phyloP scores from a whole-genome alignment of 2,329 filamentous ascomycete species.

The Trichophyton benhamiae region DNA sequence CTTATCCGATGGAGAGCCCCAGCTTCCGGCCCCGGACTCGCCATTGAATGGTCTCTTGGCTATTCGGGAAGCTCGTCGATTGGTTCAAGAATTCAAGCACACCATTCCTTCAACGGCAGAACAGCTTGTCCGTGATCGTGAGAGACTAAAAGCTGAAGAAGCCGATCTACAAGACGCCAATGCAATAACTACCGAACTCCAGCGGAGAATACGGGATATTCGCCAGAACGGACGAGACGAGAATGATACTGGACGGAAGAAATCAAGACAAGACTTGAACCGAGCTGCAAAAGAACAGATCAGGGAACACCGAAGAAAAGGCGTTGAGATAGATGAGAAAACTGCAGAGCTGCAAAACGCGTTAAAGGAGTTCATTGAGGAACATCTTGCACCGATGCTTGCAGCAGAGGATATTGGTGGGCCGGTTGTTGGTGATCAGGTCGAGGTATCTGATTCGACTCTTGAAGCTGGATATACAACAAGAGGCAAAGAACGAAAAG shows the following conservation, averaged over 20 bases:
- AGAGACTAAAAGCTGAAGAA: slow-evolving; percentile 35
- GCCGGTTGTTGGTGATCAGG: slow-evolving; percentile 63
- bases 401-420: slow-evolving; percentile 75
- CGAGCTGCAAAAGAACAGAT: slow-evolving; percentile 53
- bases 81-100: slow-evolving; percentile 51
- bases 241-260: slow-evolving; percentile 27
- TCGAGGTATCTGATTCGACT: slow-evolving; percentile 48
- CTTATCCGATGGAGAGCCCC: slow-evolving; percentile 46
- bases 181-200: slow-evolving; percentile 36
- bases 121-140: slow-evolving; percentile 28
- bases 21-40: slow-evolving; percentile 55
- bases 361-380: slow-evolving; percentile 58
- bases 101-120: slow-evolving; percentile 40
- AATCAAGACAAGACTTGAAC: slow-evolving; percentile 42
- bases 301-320: slow-evolving; percentile 47
- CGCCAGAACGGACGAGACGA: slow-evolving; percentile 40
- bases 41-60: slow-evolving; percentile 60
- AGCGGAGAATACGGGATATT: slow-evolving; percentile 48
- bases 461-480: slow-evolving; percentile 43
- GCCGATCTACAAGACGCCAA: slow-evolving; percentile 37
- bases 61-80: slow-evolving; percentile 52
- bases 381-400: slow-evolving; percentile 59
- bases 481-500: slow-evolving; percentile 40
- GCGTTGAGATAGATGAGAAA: slow-evolving; percentile 48
- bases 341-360: slow-evolving; percentile 50